Base-by-base conservation (phyloP, 2,329 filamentous ascomycete genomes). In the Trichoderma hamatum region DNA sequence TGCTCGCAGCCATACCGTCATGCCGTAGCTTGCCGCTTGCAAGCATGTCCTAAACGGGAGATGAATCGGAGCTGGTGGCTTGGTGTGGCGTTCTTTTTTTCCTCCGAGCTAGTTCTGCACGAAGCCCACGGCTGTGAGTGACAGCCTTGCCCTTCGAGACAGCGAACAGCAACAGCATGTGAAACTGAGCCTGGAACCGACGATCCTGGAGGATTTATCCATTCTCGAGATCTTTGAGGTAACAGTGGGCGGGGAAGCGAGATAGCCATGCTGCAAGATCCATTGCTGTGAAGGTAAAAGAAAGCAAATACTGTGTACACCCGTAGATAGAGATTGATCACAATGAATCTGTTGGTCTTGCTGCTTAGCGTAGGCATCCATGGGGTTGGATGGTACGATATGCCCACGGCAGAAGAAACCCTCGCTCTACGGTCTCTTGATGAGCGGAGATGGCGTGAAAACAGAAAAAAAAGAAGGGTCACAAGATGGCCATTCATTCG, bases 21-120 rank as follows among this genome's bases (percentile, higher is more conserved):
- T 58, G 63, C 63, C 63, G 63, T 32, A 49, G 63, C 21, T 67
- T 67, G 63, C 63, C 63, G 63, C 63, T 66, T 43, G 63, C 36
- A 30, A 58, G 16, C n/a, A 49, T 66, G 52, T 49, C 63, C 52
- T n/a, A 58, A 66, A 58, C 26, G 46, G 63, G 63, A 58, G 19
- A 34, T 58, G 26, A 24, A 66, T 46, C 34, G 63, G 36, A 34
- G n/a, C 51, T 56, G 52, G 63, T 65, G 62, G 62, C 62, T 56
- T 46, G 26, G 16, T 34, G 63, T 66, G 63, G 63, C 63, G 63
- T 43, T 24, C 26, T 19, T 49, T 66, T 66, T 34, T 66, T 51
- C 54, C 63, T 67, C 63, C 63, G 63, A 51, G 34, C 28, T 26
- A 26, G 28, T 28, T 49, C 26, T 14, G 28, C 52, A 24, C 28